Conservation (phyloP, 441 rosid species). For the Capsella rubella region DNA sequence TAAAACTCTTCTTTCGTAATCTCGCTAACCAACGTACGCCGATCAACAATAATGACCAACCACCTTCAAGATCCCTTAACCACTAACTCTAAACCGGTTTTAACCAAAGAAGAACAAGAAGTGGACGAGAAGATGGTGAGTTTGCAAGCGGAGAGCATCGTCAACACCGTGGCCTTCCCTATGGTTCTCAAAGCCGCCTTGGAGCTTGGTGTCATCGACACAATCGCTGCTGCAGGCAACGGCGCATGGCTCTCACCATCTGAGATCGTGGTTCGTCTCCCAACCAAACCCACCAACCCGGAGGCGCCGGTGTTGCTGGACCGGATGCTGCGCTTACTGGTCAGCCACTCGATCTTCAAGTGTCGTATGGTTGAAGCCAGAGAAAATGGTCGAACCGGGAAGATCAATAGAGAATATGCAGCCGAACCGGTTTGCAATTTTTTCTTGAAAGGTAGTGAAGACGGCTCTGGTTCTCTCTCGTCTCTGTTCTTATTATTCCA, state of each 20-base stretch:
- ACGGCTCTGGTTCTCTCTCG: constrained; percentile 37
- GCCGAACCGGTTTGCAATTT: constrained; percentile 43
- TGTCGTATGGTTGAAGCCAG: constrained; percentile 26
- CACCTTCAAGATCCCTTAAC: constrained; percentile 21
- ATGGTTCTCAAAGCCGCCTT: constrained; percentile 47
- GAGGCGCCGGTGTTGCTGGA: constrained; percentile 41
- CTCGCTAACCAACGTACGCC: neutral
- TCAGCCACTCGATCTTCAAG: constrained; percentile 41
- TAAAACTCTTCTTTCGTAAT: neutral
- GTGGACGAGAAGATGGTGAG: constrained; percentile 30
- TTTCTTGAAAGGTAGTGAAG: constrained; percentile 26
- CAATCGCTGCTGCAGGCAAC: constrained; percentile 14
- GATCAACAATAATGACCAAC: constrained; percentile 25
- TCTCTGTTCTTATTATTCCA: constrained; percentile 33
- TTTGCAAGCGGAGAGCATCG: constrained; percentile 36
- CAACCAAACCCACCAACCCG: constrained; percentile 41
- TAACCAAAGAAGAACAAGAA: constrained; percentile 35
- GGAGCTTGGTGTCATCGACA: constrained; percentile 44
- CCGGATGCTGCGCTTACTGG: constrained; percentile 40
- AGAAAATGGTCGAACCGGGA: constrained; percentile 30
- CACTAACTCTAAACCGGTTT: constrained; percentile 20
- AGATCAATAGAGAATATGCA: constrained; percentile 32
- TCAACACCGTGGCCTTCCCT: constrained; percentile 35
- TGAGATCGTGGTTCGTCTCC: constrained; percentile 35
- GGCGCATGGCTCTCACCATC: constrained; percentile 39